phyloP scores from a whole-genome alignment of 2,329 filamentous ascomycete species.

The Fusarium secorum region DNA sequence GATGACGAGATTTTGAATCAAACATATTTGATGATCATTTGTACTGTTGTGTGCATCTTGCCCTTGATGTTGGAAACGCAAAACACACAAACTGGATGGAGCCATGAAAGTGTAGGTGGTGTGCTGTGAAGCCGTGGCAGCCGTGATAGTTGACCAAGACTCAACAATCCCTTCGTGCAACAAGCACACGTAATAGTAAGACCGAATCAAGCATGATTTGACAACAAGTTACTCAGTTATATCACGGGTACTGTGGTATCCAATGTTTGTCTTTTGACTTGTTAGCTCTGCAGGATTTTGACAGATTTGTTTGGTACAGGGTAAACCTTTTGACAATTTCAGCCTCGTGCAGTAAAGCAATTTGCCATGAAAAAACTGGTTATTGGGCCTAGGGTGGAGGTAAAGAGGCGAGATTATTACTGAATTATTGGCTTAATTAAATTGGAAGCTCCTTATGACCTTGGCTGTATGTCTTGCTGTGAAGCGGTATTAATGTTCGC shows the following conservation, averaged over 20 bases:
- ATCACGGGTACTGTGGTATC: not conserved
- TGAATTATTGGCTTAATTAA: fast-evolving
- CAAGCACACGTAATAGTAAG: fast-evolving
- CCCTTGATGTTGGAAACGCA: not conserved
- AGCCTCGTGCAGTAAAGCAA: not conserved
- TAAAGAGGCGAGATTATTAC: fast-evolving
- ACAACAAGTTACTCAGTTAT: not conserved
- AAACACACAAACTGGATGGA: not conserved
- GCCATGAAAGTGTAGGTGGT: not conserved
- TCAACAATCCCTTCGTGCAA: fast-evolving
- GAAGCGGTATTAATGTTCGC: fast-evolving
- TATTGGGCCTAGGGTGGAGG: not conserved
- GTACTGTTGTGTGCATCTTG: not conserved
- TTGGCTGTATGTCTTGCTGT: not conserved
- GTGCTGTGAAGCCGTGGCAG: not conserved
- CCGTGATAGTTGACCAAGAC: fast-evolving
- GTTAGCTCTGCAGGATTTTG: not conserved
- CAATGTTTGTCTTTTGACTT: not conserved
- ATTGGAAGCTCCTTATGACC: not conserved
- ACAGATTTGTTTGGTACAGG: not conserved
- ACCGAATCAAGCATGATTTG: not conserved
- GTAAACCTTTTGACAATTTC: not conserved
- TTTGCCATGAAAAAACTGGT: not conserved
- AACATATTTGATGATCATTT: slow-evolving; percentile 2
- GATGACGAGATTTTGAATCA: slow-evolving; percentile 35